Evolutionary conservation across 1,284 basidiomycete genomes (phyloP).

Genomic region (Cutaneotrichosporon arboriforme): DNA sequence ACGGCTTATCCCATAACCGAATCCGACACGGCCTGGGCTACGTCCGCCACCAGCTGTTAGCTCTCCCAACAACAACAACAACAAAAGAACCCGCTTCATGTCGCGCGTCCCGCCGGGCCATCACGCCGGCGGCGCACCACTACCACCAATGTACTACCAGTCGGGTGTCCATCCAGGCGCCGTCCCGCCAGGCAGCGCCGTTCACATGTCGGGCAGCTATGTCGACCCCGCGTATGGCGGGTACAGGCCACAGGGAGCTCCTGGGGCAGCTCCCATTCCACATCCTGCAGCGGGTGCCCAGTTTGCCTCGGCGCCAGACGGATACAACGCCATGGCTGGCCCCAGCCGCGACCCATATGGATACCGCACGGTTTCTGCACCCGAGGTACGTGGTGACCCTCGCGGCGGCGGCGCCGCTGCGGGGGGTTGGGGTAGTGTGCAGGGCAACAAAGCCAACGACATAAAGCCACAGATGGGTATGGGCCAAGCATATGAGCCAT

Average conservation of each 20-base stretch:
- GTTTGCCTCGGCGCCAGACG: neutral
- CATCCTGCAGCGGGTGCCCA: neutral
- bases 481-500: neutral
- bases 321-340: slow-evolving; percentile 16
- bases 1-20: too few species aligned
- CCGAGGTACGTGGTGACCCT: neutral
- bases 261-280: neutral
- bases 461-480: neutral
- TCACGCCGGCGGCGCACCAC: slow-evolving; percentile 9
- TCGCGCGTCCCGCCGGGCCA: slow-evolving; percentile 14
- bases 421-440: neutral
- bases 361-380: neutral
- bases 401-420: neutral
- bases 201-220: slow-evolving; percentile 9
- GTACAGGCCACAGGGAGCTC: slow-evolving; percentile 1
- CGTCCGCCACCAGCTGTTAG: too few species aligned
- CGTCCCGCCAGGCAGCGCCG: slow-evolving; percentile 1
- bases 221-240: slow-evolving; percentile 11
- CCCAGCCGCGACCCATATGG: slow-evolving; percentile 15
- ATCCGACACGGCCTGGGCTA: too few species aligned
- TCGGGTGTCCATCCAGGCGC: slow-evolving; percentile 3
- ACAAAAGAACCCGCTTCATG: slow-evolving; percentile 5
- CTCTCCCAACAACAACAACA: too few species aligned
- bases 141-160: slow-evolving; percentile 14
- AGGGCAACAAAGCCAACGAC: neutral